Conservation (phyloP, 192 early-diverging fungal species). For the Coemansia sp. region DNA sequence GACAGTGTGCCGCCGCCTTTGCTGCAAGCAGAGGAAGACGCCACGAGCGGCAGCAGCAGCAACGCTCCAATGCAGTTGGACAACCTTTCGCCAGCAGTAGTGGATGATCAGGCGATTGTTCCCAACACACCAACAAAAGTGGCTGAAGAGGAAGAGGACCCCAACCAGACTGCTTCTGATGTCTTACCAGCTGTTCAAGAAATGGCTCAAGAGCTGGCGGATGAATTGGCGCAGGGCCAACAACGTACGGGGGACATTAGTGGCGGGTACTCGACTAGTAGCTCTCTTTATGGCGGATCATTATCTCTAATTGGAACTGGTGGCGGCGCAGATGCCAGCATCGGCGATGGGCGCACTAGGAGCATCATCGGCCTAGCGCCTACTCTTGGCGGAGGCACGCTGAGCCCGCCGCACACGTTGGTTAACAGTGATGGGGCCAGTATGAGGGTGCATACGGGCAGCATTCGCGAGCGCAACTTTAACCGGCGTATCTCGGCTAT, state of each 20-base stretch:
- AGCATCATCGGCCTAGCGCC: conserved; percentile 6
- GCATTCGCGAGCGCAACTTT: conserved; percentile 50
- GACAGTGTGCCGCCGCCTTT: not conserved
- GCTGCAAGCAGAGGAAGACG: not conserved
- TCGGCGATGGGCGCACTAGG: not conserved
- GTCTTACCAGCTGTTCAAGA: not conserved
- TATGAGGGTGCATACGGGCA: conserved; percentile 51
- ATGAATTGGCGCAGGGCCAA: too few species aligned
- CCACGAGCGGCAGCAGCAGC: not conserved
- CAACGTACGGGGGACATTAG: not conserved
- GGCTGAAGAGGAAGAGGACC: not conserved
- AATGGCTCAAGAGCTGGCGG: too few species aligned
- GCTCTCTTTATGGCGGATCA: conserved; percentile 30
- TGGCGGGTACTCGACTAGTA: conserved; percentile 12
- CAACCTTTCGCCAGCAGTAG: not conserved
- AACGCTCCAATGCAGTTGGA: not conserved
- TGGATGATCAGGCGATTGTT: not conserved
- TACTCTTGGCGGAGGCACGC: conserved; percentile 21
- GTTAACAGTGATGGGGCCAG: conserved; percentile 55
- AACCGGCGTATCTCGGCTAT: conserved; percentile 38
- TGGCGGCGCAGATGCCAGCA: not conserved
- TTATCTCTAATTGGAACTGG: conserved; percentile 15
- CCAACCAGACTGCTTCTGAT: not conserved
- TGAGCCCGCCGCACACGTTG: conserved; percentile 49
- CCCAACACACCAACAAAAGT: not conserved